Evolutionary conservation across 2,329 filamentous ascomycete species (phyloP), one percentile per base, ranked within the genome.

Genomic region (Xylaria sp.): DNA sequence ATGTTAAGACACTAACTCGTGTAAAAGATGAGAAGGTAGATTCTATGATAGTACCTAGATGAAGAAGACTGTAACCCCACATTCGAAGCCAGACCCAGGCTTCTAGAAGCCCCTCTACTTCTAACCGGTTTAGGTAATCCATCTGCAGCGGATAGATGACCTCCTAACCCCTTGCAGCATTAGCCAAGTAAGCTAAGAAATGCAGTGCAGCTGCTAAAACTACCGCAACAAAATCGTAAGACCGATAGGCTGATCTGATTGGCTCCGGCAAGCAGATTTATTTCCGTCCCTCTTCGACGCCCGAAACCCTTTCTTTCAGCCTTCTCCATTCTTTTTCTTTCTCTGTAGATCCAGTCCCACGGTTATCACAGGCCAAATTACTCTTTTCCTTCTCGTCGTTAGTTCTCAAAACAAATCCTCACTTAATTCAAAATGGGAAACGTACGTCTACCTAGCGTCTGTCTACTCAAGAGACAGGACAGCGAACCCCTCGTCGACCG

Each of bases 341-440:
- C 66, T 68, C 40, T 59, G 60, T 61, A 53, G 63, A 71, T 69
- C 69, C 57, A 23, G 48, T 44, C 63, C 48, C 59, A 46, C 59
- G 36, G 17, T 44, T 59, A 40, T 59, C 58, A 62, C 49, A 62
- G 49, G 56, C 59, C 28, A 60, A 60, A 61, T 4, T 46, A n/a
- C 26, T 57, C 4, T 26, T 20, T 31, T 20, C 33, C n/a, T 11
- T 17, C 15, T 42, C 38, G 4, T 56, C 17, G n/a, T 6, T 20
- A 26, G 33, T 9, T 15, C 49, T 13, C 9, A 23, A 4, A 33
- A 13, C 4, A 54, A 33, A 13, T 2, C 17, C 57, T 38, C 48
- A 46, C 58, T 10, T 40, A 6, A 36, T 48, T 31, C 67, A 71
- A 72, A 59, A 72, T 73, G 71, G 71, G 71, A 31, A 70, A 70